These are phyloP conservation scores for Pugionium dolabratum DNA, from an alignment of 345 rosid genomes.

Conservation along the genomic window DNA sequence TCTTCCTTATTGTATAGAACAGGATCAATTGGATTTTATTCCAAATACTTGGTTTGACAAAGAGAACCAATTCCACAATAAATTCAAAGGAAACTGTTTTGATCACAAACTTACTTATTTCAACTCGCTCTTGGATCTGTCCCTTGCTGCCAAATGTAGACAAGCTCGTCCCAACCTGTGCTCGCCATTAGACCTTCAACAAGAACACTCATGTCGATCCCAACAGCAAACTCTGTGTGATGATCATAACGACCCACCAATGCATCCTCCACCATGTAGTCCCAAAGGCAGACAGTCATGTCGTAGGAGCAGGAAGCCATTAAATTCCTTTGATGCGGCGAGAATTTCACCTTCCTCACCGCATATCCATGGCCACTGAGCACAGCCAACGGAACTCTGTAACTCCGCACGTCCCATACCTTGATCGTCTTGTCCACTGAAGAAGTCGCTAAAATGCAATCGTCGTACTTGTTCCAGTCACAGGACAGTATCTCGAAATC, in stretches of 20 bases:
- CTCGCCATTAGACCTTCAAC: slow-evolving; percentile 89
- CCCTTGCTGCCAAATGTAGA: slow-evolving; percentile 92
- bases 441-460: slow-evolving; percentile 69
- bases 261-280: slow-evolving; percentile 86
- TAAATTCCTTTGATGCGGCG: slow-evolving; percentile 74
- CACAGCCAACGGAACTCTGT: slow-evolving; percentile 62
- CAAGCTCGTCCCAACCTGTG: slow-evolving; percentile 94
- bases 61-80: slow-evolving; percentile 15
- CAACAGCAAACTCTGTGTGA: slow-evolving; percentile 84
- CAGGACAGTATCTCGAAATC: slow-evolving; percentile 75
- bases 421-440: slow-evolving; percentile 76
- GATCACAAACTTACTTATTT: slow-evolving; percentile 26
- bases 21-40: slow-evolving; percentile 20
- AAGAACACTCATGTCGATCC: slow-evolving; percentile 90
- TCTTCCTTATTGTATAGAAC: background rate
- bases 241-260: slow-evolving; percentile 81
- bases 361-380: slow-evolving; percentile 86
- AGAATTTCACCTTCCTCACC: slow-evolving; percentile 79
- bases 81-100: slow-evolving; percentile 17
- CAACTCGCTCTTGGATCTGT: slow-evolving; percentile 80
- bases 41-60: background rate
- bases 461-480: slow-evolving; percentile 97
- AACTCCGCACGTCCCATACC: slow-evolving; percentile 87
- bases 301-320: slow-evolving; percentile 83
- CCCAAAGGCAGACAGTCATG: slow-evolving; percentile 90